These are phyloP conservation scores for Volutella citrinella DNA, from an alignment of 2,329 filamentous ascomycete genomes.

Conservation along the genomic window DNA sequence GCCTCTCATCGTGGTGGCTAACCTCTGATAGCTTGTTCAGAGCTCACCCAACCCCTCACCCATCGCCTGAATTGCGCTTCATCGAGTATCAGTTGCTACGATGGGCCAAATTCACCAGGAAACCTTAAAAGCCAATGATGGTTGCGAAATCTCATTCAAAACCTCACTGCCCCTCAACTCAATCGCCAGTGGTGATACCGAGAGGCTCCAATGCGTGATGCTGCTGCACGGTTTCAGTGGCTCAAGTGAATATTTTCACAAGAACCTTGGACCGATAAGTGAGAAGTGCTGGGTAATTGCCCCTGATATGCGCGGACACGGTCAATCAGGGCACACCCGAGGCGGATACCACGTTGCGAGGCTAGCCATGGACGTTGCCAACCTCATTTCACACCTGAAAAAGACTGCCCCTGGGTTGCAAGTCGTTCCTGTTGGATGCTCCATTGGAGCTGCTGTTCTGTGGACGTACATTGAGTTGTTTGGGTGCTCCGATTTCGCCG, in stretches of 20 bases:
- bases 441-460: slow-evolving; percentile 25
- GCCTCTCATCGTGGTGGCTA: no score
- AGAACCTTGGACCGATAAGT: slow-evolving; percentile 17
- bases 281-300: slow-evolving; percentile 22
- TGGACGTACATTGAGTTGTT: slow-evolving; percentile 26
- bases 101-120: slow-evolving; percentile 20
- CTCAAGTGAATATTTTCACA: slow-evolving; percentile 24
- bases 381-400: slow-evolving; percentile 17
- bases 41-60: no score
- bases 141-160: slow-evolving; percentile 21
- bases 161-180: slow-evolving; percentile 18
- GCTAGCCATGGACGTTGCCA: slow-evolving; percentile 19
- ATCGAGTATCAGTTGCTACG: no score
- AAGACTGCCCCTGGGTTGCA: slow-evolving; percentile 13
- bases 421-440: slow-evolving; percentile 24
- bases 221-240: slow-evolving; percentile 28
- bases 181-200: slow-evolving; percentile 2
- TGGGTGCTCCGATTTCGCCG: slow-evolving; percentile 21
- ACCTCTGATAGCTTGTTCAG: no score
- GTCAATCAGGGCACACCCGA: slow-evolving; percentile 17
- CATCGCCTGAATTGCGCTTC: no score
- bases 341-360: slow-evolving; percentile 26
- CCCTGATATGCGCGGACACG: slow-evolving; percentile 26
- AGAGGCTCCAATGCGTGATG: slow-evolving; percentile 17
- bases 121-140: slow-evolving; percentile 19